Evolutionary conservation across 805 yeast genomes (phyloP).

Genomic region (Saccharomyces jurei): DNA sequence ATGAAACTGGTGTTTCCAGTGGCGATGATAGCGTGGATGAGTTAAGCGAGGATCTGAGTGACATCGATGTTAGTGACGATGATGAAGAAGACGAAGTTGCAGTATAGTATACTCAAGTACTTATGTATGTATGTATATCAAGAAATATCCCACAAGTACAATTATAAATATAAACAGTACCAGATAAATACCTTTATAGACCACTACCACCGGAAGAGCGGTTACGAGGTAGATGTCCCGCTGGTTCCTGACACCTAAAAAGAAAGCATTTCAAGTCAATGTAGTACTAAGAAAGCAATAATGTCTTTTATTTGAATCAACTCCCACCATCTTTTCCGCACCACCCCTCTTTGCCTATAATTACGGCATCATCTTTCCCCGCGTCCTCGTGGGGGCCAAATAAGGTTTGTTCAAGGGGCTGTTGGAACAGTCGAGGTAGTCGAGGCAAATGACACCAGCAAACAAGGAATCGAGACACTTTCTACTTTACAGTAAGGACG

Average conservation of each 20-base stretch:
- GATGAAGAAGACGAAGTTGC: constrained; percentile 9
- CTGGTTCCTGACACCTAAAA: not conserved
- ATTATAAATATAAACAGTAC: not conserved
- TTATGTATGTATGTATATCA: not conserved
- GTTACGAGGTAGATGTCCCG: not conserved
- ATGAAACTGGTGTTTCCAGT: constrained; percentile 20
- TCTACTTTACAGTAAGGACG: not conserved
- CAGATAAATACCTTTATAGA: not conserved
- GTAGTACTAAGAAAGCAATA: not conserved
- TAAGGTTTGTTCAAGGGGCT: not conserved
- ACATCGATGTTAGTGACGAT: constrained; percentile 25
- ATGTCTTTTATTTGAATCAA: not conserved
- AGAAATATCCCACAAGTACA: not conserved
- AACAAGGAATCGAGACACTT: not conserved
- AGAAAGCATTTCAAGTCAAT: not conserved
- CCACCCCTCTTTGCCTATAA: not conserved
- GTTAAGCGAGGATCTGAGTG: constrained; percentile 23
- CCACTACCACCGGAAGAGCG: not conserved
- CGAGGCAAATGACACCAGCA: not conserved
- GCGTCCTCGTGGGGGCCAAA: not conserved
- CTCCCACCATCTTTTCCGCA: not conserved
- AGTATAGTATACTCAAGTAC: not conserved
- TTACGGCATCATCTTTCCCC: not conserved
- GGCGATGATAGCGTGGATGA: constrained; percentile 9
- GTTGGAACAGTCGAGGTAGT: not conserved